Evolutionary conservation across 2,329 filamentous ascomycete species (phyloP).

Genomic region (Hypoxylon sp.): DNA sequence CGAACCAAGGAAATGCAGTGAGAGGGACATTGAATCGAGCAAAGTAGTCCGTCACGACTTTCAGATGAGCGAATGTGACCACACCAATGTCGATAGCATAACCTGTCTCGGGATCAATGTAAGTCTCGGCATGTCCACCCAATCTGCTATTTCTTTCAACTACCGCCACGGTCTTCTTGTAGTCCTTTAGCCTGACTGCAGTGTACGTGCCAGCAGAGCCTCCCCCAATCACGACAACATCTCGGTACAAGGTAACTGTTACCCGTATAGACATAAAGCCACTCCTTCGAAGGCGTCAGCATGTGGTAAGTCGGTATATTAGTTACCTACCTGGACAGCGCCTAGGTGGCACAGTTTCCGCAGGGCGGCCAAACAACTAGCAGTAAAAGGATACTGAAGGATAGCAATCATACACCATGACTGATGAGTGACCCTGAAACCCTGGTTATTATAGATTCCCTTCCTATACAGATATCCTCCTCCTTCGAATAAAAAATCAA

Average conservation of each 20-base stretch:
- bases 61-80: neutral
- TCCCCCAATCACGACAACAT: constrained; percentile 54
- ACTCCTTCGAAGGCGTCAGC: neutral
- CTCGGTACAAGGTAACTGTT: constrained; percentile 27
- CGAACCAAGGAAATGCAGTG: neutral
- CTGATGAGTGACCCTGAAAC: neutral
- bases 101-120: neutral
- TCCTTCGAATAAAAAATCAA: no score
- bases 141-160: constrained; percentile 53
- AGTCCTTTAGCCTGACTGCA: constrained; percentile 50
- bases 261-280: neutral
- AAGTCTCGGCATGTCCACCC: constrained; percentile 45
- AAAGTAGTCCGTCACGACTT: constrained; percentile 20
- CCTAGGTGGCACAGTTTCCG: neutral
- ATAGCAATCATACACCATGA: neutral
- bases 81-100: neutral
- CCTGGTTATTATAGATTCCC: neutral
- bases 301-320: neutral
- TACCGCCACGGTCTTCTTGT: constrained; percentile 51
- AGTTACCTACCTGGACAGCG: neutral
- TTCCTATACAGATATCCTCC: neutral
- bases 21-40: constrained; percentile 17
- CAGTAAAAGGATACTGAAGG: neutral
- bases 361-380: neutral
- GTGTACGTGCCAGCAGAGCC: constrained; percentile 53